Evolutionary conservation across 805 yeast species (phyloP).

Genomic region (Kodamaea jinghongensis): DNA sequence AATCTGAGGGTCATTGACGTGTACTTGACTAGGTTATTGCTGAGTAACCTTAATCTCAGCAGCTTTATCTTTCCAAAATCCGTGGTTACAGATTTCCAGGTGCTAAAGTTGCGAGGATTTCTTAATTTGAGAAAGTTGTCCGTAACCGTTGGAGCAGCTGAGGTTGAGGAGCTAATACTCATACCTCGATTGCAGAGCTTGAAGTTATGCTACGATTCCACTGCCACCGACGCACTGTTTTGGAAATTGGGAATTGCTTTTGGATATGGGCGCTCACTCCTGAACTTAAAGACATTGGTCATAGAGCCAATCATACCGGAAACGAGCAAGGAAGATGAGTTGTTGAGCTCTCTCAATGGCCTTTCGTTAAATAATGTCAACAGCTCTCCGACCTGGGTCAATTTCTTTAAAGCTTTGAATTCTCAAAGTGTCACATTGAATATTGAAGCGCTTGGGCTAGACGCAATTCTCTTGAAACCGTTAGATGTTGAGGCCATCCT

Average conservation of each 20-base stretch:
- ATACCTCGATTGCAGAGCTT: not conserved
- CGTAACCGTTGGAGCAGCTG: constrained; percentile 2
- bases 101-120: not conserved
- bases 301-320: not conserved
- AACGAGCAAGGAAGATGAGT: constrained; percentile 1
- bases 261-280: constrained; percentile 1
- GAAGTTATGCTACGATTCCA: not conserved
- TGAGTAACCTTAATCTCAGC: not conserved
- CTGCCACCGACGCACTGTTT: constrained; percentile 1
- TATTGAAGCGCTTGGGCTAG: not conserved
- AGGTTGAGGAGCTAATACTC: not conserved
- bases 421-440: not conserved
- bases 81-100: no score
- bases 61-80: constrained; percentile 4
- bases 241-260: constrained; percentile 1
- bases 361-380: constrained; percentile 1
- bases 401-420: constrained; percentile 1
- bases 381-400: constrained; percentile 4
- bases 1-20: constrained; percentile 4
- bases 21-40: not conserved
- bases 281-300: constrained; percentile 1
- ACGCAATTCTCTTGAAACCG: no score
- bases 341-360: constrained; percentile 2
- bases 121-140: constrained; percentile 1
- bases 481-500: no score